phyloP scores from a whole-genome alignment of 129 eudicot genomes.

The Chrysanthemum makinoi region DNA sequence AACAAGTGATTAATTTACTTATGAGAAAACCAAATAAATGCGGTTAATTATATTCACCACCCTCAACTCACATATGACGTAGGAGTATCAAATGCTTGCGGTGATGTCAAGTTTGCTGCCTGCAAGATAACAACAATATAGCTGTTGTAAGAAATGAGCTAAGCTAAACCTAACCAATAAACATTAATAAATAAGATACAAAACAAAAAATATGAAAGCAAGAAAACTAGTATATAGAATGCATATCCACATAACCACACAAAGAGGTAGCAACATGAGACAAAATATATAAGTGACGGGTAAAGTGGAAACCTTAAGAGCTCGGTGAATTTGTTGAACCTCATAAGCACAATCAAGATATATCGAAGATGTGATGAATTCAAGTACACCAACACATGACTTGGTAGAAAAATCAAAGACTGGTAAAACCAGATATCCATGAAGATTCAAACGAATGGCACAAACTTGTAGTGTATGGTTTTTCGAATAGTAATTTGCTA shows the following conservation, averaged over 20 bases:
- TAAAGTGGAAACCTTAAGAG: not conserved
- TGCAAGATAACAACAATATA: slow-evolving; percentile 7
- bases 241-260: not conserved
- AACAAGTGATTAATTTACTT: too few species aligned
- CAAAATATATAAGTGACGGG: not conserved
- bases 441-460: slow-evolving; percentile 11
- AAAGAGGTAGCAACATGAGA: not conserved
- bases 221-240: not conserved
- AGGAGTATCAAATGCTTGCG: slow-evolving; percentile 6
- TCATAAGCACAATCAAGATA: slow-evolving; percentile 10
- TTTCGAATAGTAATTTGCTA: not conserved
- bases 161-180: too few species aligned
- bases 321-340: slow-evolving; percentile 14
- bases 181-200: too few species aligned
- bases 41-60: not conserved
- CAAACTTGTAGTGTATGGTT: not conserved
- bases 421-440: slow-evolving; percentile 17
- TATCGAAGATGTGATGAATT: slow-evolving; percentile 6
- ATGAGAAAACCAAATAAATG: not conserved
- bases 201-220: too few species aligned
- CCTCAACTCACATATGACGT: not conserved
- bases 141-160: not conserved
- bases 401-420: slow-evolving; percentile 2
- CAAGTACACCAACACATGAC: slow-evolving; percentile 15
- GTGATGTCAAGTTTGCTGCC: slow-evolving; percentile 15